A percentile compares a stretch with the other conserved stretches of the same genome.
Conservation (phyloP, 257 asterid genomes). For the Gynochthodes officinalis region DNA sequence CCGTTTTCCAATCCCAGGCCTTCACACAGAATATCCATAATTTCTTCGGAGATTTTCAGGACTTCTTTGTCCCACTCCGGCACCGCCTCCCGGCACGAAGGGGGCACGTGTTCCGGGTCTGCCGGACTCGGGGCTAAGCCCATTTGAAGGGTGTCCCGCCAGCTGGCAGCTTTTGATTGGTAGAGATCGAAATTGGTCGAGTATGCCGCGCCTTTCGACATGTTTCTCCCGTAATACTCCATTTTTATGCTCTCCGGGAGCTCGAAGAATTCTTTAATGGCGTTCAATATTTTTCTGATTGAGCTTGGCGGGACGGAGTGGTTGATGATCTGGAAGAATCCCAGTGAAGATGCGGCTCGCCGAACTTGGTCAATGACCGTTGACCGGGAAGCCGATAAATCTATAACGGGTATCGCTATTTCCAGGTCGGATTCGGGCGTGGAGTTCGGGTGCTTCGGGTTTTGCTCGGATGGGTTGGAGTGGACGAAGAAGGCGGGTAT, state of each 20-base stretch:
- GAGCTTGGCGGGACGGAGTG: slow-evolving; percentile 20
- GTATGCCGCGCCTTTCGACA: slow-evolving; percentile 20
- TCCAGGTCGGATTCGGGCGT: background rate
- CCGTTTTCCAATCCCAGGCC: slow-evolving; percentile 29
- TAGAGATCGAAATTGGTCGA: slow-evolving; percentile 36
- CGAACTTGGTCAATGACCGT: slow-evolving; percentile 23
- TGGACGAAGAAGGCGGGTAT: slow-evolving; percentile 32
- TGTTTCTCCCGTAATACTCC: slow-evolving; percentile 28
- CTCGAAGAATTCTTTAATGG: slow-evolving; percentile 23
- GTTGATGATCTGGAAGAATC: slow-evolving; percentile 38
- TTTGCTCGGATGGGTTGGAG: background rate
- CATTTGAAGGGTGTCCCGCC: slow-evolving; percentile 37
- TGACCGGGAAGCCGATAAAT: slow-evolving; percentile 26
- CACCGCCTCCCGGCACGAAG: slow-evolving; percentile 15
- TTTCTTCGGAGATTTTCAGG: slow-evolving; percentile 24
- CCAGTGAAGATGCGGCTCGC: slow-evolving; percentile 19
- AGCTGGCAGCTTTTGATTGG: slow-evolving; percentile 39
- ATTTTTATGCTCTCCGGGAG: slow-evolving; percentile 21
- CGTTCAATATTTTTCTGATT: slow-evolving; percentile 3
- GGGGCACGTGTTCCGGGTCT: slow-evolving; percentile 30
- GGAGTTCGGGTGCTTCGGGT: background rate
- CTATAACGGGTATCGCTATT: slow-evolving; percentile 26
- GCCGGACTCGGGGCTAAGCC: slow-evolving; percentile 24
- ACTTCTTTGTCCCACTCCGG: slow-evolving; percentile 29
- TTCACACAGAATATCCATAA: slow-evolving; percentile 30